A percentile compares a stretch with the other conserved stretches of the same genome.
Evolutionary conservation across 139 green algal species (phyloP).

Genomic region (Closterium sp.): DNA sequence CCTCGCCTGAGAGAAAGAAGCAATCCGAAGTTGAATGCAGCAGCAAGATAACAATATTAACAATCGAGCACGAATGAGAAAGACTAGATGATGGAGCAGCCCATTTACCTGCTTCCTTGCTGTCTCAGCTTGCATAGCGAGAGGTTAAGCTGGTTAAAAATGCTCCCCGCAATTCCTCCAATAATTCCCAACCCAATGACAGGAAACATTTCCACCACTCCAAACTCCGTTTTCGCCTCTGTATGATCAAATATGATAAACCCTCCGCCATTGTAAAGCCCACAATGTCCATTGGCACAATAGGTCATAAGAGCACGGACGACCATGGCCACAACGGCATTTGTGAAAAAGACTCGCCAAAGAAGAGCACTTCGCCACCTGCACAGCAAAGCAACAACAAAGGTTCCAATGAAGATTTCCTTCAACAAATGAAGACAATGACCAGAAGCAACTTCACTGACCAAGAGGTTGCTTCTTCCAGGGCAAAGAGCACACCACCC

Average conservation of each 20-base stretch:
- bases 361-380: conserved; percentile 57
- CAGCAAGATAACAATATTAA: neutral
- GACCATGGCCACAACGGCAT: conserved; percentile 60
- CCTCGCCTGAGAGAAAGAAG: neutral
- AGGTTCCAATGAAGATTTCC: neutral
- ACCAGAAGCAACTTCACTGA: conserved; percentile 8
- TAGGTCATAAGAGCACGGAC: conserved; percentile 63
- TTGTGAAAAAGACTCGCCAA: conserved; percentile 82
- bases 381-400: conserved; percentile 7
- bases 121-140: conserved; percentile 42
- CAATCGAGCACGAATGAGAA: neutral
- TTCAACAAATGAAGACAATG: neutral
- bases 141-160: conserved; percentile 72
- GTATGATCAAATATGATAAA: conserved; percentile 49
- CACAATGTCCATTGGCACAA: conserved; percentile 30
- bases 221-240: conserved; percentile 34
- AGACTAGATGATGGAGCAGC: neutral
- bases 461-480: conserved; percentile 76
- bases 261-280: conserved; percentile 30
- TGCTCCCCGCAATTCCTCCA: conserved; percentile 66
- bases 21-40: neutral
- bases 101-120: neutral
- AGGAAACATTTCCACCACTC: conserved; percentile 70
- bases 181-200: conserved; percentile 75
- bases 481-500: conserved; percentile 82